phyloP scores from a whole-genome alignment of 768 basidiomycete species.

The Lactifluus subvellereus region DNA sequence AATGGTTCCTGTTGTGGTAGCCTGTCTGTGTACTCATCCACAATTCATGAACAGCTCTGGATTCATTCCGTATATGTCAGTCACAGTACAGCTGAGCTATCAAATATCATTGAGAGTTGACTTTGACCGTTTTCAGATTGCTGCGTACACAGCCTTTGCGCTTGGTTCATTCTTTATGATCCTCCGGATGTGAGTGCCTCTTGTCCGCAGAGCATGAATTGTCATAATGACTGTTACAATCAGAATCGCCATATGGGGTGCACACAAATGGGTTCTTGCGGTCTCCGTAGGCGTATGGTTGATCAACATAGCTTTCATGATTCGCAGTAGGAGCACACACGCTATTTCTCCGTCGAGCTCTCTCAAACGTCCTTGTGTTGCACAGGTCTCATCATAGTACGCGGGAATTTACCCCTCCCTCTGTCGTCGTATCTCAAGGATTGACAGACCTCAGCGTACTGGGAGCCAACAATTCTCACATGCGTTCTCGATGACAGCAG shows the following conservation, averaged over 20 bases:
- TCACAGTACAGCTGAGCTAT: background rate
- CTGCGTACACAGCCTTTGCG: constrained; percentile 4
- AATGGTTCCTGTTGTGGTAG: background rate
- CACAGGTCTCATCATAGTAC: constrained; percentile 4
- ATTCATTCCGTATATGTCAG: constrained; percentile 6
- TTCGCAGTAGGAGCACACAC: constrained; percentile 14
- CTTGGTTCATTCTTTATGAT: constrained; percentile 6
- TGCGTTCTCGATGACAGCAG: background rate
- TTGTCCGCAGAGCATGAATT: background rate
- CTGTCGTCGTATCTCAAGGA: background rate
- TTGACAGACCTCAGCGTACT: background rate
- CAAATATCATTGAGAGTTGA: background rate
- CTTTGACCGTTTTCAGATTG: background rate
- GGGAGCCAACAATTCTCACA: background rate
- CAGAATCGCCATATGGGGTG: constrained; percentile 16
- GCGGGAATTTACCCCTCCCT: background rate
- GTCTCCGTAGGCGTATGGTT: constrained; percentile 5
- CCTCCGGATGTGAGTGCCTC: constrained; percentile 10
- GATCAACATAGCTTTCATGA: constrained; percentile 11
- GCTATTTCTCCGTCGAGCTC: background rate
- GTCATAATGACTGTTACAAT: background rate
- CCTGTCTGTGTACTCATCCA: background rate
- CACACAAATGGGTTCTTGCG: constrained; percentile 1
- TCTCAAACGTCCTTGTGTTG: background rate
- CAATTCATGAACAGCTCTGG: constrained; percentile 4